A percentile compares a stretch with the other conserved stretches of the same genome.
Evolutionary conservation across 352 stramenopile genomes (phyloP).

Genomic region (Globisporangium acanthophoron): DNA sequence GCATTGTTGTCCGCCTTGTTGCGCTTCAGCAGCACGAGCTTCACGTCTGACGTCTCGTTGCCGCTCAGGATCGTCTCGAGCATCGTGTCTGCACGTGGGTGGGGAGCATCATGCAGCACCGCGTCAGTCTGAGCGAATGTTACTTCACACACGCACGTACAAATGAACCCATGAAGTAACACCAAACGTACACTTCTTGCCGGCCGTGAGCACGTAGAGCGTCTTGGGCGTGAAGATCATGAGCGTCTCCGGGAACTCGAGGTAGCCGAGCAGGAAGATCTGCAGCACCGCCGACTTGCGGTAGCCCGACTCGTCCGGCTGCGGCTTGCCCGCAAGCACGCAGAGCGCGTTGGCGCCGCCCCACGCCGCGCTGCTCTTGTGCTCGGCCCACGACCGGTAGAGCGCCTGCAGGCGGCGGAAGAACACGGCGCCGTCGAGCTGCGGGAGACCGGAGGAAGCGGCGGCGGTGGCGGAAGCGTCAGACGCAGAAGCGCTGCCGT

Average conservation of each 20-base stretch:
- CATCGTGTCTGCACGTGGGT: constrained; percentile 44
- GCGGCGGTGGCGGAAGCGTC: constrained; percentile 1
- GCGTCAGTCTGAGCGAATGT: not conserved
- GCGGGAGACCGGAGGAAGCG: constrained; percentile 19
- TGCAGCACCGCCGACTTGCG: constrained; percentile 87
- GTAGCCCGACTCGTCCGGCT: constrained; percentile 84
- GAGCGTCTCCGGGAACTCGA: constrained; percentile 91
- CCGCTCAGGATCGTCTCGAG: constrained; percentile 66
- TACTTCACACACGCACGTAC: not conserved
- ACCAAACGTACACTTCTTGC: constrained; percentile 72
- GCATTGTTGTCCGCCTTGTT: constrained; percentile 78
- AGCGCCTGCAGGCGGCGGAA: constrained; percentile 77
- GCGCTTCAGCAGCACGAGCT: constrained; percentile 80
- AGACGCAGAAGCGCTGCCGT: not conserved
- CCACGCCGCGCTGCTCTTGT: constrained; percentile 46
- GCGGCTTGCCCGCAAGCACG: constrained; percentile 72
- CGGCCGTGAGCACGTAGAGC: constrained; percentile 83
- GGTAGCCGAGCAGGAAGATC: constrained; percentile 88
- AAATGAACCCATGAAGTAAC: not conserved
- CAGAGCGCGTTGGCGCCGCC: constrained; percentile 69
- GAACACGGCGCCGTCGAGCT: constrained; percentile 63
- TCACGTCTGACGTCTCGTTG: constrained; percentile 58
- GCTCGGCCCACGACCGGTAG: constrained; percentile 62
- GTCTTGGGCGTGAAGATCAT: constrained; percentile 87
- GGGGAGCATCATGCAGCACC: constrained; percentile 1